Evolutionary conservation across 2,329 filamentous ascomycete species (phyloP).

Genomic region (Pestalotiopsis sp.): DNA sequence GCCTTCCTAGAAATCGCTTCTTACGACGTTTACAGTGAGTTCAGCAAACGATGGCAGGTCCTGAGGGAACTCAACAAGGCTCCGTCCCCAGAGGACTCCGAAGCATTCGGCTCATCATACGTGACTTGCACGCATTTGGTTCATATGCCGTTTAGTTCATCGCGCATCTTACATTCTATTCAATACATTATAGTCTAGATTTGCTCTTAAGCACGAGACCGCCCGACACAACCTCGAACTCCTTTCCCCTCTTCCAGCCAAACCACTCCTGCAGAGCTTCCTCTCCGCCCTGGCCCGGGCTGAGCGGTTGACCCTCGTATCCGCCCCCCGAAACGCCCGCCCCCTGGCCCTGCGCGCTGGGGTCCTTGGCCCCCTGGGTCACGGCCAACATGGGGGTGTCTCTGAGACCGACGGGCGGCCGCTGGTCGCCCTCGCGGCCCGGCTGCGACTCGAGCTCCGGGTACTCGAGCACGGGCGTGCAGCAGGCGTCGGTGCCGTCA

Average conservation of each 20-base stretch:
- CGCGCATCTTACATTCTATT: background rate
- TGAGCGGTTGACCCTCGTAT: conserved; percentile 63
- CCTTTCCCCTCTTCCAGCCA: conserved; percentile 72
- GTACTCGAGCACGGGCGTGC: conserved; percentile 82
- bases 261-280: conserved; percentile 71
- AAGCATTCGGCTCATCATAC: conserved; percentile 51
- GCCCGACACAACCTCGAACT: conserved; percentile 70
- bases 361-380: conserved; percentile 43
- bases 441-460: conserved; percentile 62
- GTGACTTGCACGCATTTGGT: too few species aligned
- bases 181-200: conserved; percentile 42
- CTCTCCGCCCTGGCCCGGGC: conserved; percentile 73
- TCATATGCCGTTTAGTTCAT: background rate
- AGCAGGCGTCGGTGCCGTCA: conserved; percentile 89
- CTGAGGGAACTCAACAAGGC: conserved; percentile 47
- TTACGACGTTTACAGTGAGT: conserved; percentile 67
- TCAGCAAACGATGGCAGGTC: conserved; percentile 55
- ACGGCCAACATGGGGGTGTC: conserved; percentile 71
- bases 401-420: conserved; percentile 70
- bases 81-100: conserved; percentile 60
- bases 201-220: conserved; percentile 57
- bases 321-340: conserved; percentile 66
- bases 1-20: conserved; percentile 77
- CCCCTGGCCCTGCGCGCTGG: conserved; percentile 61
- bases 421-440: conserved; percentile 66